Conservation (phyloP, 1,284 basidiomycete species). For the Athelia sp. region DNA sequence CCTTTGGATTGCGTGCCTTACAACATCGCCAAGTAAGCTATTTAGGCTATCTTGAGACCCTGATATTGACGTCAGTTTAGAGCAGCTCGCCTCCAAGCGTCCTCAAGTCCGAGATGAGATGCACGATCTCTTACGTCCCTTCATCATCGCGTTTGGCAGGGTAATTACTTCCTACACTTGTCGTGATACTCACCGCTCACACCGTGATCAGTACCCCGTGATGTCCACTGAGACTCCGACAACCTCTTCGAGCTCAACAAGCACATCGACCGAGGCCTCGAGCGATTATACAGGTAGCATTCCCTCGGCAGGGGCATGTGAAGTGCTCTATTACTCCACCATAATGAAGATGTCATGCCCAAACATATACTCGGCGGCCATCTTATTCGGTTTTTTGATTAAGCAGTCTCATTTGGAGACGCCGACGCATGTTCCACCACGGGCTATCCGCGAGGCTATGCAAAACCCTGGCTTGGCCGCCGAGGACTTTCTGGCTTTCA, state of each 20-base stretch:
- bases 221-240: no score
- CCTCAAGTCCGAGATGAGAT: constrained; percentile 27
- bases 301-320: not conserved
- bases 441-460: no score
- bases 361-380: not conserved
- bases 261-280: constrained; percentile 3
- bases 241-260: no score
- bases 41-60: constrained; percentile 1
- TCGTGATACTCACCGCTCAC: not conserved
- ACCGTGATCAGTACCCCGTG: not conserved
- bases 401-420: not conserved
- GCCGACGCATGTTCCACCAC: not conserved
- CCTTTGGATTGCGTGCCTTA: constrained; percentile 36
- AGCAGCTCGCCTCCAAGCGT: constrained; percentile 27
- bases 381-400: not conserved
- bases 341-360: not conserved
- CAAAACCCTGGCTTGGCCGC: no score
- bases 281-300: not conserved
- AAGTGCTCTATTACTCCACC: not conserved
- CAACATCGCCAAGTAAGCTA: constrained; percentile 25
- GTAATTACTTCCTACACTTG: constrained; percentile 15
- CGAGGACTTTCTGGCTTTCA: no score
- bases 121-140: constrained; percentile 32
- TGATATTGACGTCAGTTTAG: constrained; percentile 16
- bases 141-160: constrained; percentile 21